Conservation (phyloP, 306 rosid species). For the Corylus avellana region DNA sequence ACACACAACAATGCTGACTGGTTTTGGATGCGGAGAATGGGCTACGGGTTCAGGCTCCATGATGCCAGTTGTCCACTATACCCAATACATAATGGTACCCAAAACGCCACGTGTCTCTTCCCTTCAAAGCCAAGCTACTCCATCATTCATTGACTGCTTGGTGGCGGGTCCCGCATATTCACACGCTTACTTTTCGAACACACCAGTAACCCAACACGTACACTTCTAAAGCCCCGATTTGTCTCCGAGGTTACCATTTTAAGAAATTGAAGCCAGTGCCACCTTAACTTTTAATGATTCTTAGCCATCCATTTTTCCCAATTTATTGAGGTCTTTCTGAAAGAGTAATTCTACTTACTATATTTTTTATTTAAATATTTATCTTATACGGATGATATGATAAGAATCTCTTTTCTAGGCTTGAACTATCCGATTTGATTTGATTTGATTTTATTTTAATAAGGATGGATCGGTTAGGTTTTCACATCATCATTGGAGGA, state of each 20-base stretch:
- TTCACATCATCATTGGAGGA: no score
- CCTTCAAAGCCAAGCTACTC: conserved; percentile 4
- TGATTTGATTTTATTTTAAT: no score
- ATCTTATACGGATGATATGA: no score
- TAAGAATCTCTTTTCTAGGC: no score
- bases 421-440: no score
- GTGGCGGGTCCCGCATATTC: conserved; percentile 18
- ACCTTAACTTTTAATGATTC: neutral
- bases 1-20: no score
- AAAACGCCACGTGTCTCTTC: conserved; percentile 29
- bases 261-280: neutral
- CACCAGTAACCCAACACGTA: neutral
- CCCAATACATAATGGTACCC: neutral
- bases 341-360: no score
- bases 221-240: neutral
- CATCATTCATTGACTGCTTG: neutral
- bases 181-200: no score
- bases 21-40: neutral
- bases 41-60: neutral
- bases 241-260: neutral
- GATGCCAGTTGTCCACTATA: neutral
- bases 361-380: no score
- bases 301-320: neutral
- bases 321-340: no score
- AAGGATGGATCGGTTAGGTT: no score